phyloP scores from a whole-genome alignment of 352 stramenopile genomes.

The Halophytophthora batemanensis region DNA sequence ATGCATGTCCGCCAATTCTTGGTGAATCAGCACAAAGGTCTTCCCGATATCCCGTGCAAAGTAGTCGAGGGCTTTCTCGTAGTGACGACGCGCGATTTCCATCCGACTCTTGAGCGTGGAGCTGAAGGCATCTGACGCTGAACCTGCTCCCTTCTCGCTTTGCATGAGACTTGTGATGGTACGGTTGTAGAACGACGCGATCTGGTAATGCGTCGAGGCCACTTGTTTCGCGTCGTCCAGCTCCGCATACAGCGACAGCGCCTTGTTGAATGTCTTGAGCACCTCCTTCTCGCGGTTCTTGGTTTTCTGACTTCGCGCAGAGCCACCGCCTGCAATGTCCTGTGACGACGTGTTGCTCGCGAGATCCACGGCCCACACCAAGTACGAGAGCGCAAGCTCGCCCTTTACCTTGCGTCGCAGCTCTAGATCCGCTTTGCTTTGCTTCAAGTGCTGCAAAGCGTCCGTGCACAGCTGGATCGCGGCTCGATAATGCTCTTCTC shows the following conservation, averaged over 20 bases:
- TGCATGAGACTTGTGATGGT: conserved; percentile 48
- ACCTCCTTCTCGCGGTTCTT: conserved; percentile 43
- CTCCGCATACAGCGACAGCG: conserved; percentile 72
- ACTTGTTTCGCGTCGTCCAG: conserved; percentile 67
- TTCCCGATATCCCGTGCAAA: conserved; percentile 71
- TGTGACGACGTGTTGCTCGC: conserved; percentile 22
- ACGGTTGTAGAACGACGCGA: conserved; percentile 72
- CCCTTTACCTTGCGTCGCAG: conserved; percentile 72
- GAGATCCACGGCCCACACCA: conserved; percentile 77
- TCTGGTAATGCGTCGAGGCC: conserved; percentile 83
- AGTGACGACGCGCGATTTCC: conserved; percentile 81
- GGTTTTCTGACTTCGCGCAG: conserved; percentile 5
- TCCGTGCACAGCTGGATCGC: conserved; percentile 67
- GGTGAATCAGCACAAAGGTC: conserved; percentile 82
- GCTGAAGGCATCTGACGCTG: conserved; percentile 10
- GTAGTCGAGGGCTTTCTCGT: conserved; percentile 80
- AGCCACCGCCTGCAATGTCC: not conserved
- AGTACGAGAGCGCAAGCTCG: conserved; percentile 77
- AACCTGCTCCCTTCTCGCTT: conserved; percentile 8
- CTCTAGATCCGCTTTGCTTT: conserved; percentile 59
- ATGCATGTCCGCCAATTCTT: conserved; percentile 78
- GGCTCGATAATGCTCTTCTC: conserved; percentile 52
- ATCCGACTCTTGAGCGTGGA: conserved; percentile 58
- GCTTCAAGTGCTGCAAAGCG: conserved; percentile 61
- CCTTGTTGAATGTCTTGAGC: conserved; percentile 66